Base-by-base conservation (phyloP, 1,284 basidiomycete species). In the Malassezia brasiliensis region DNA sequence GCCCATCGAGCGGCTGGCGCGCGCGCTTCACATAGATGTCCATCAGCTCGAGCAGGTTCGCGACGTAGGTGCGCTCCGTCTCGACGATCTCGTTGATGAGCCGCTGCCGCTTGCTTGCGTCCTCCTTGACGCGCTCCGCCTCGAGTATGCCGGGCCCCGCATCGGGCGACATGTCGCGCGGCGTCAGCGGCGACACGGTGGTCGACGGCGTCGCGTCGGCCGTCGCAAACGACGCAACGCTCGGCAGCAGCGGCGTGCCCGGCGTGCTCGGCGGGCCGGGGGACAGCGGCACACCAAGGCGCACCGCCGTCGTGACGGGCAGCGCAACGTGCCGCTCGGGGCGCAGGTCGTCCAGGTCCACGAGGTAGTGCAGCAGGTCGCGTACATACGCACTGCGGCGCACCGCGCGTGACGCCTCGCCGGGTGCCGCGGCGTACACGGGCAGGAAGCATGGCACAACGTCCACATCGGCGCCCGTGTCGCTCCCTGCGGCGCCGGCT, bases 61-160 rank as follows among this genome's bases (percentile, higher is more conserved):
- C 86, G 54, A 96, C 88, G 75, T 98, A 99, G 1, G 91, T 91
- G 60, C 88, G 82, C 76, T 99, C 93, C 40, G 93, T 96, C 67
- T 86, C 88, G 68, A 65, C 69, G 63, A 56, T 76, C 66, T 77
- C 76, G n/a, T 61, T 52, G 36, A 77, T 60, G 31, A 77, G 68
- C 3, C 61, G 61, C 44, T 65, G 61, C 5, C 76, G 65, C 50
- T 69, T 17, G 6, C 31, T 19, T 2, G 74, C 63, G 48, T 77
- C 69, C 46, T 75, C 68, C 56, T 70, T 74, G 46, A 51, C 34
- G 9, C 31, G 50, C 3, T 45, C 22, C 4, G 22, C 9, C 32
- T 45, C 42, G 25, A 14, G 25, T 6, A 19, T 8, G 32, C 9
- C 42, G 20, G 8, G 20, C 42, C 22, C 15, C 32, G 28, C 6